A percentile compares a stretch with the other conserved stretches of the same genome.
phyloP scores from a whole-genome alignment of 306 rosid genomes.

The Sesbania bispinosa region DNA sequence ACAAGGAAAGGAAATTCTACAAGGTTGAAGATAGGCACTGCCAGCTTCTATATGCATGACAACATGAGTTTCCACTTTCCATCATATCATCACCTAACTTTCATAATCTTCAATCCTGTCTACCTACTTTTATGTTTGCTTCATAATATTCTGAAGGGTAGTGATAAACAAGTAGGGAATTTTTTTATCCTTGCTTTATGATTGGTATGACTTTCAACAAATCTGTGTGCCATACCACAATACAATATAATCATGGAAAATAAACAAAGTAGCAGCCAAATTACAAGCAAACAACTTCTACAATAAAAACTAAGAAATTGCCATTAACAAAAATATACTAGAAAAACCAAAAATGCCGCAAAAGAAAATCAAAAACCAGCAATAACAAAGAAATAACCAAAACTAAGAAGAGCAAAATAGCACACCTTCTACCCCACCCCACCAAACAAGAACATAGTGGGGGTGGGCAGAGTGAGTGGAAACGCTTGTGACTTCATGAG shows the following conservation, averaged over 20 bases:
- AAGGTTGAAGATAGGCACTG: not conserved
- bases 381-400: not conserved
- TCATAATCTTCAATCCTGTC: not conserved
- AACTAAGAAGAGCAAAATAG: not conserved
- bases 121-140: not conserved
- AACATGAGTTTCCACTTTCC: constrained; percentile 1
- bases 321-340: not conserved
- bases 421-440: not conserved
- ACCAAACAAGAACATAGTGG: not conserved
- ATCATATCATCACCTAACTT: no score
- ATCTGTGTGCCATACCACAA: not conserved
- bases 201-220: not conserved
- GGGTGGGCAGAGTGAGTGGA: not conserved
- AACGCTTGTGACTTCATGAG: not conserved
- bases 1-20: not conserved
- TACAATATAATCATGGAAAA: not conserved
- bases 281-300: not conserved
- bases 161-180: not conserved
- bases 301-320: not conserved
- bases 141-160: constrained; percentile 4
- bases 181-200: not conserved
- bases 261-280: not conserved
- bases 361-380: not conserved
- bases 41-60: not conserved
- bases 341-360: not conserved